Base-by-base conservation (phyloP, 345 rosid species). In the Linum tenue region DNA sequence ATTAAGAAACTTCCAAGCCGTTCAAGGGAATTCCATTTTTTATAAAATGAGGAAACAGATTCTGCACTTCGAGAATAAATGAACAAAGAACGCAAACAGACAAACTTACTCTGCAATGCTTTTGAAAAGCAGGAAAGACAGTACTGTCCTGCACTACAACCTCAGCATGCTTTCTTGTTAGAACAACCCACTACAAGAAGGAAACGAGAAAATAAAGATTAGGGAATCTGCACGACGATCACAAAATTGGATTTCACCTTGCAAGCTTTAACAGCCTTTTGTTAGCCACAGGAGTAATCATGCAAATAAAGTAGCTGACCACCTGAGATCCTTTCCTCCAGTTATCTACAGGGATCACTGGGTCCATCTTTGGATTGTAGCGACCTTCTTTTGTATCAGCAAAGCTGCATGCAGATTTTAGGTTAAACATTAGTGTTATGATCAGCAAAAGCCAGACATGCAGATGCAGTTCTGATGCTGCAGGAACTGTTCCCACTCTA, bases 251-350 rank as follows among this genome's bases (percentile, higher is more conserved):
- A 69, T 51, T 56, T 42, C 63, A 40, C 55, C 61, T 63, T 37
- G 53, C 37, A 64, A 31, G 11, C 2, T 60, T 38, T 44, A 42
- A 43, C 31, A 22, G 31, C 31, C 31, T 22, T 37, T 17, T 61
- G 37, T 9, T 8, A 75, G 56, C 55, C 36, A 22, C 31, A 22
- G 31, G 31, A 67, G 59, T 67, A 59, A 55, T 44, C 38, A 65
- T 50, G 53, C 56, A 56, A 69, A 69, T 39, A 64, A 63, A 65
- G 59, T 9, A 5, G 62, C 75, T 22, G 31, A 64, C 67, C 68
- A 94, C 99, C 96, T 94, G 97, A 67, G 97, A 94, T 65, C 99
- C 99, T 77, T 94, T 94, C 86, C 97, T 84, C 99, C 99, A 90
- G 78, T 87, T 90, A 72, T 78, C 69, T 71, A 87, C 86, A 74